Base-by-base conservation (phyloP, 345 rosid species). In the Moricandia arvensis region DNA sequence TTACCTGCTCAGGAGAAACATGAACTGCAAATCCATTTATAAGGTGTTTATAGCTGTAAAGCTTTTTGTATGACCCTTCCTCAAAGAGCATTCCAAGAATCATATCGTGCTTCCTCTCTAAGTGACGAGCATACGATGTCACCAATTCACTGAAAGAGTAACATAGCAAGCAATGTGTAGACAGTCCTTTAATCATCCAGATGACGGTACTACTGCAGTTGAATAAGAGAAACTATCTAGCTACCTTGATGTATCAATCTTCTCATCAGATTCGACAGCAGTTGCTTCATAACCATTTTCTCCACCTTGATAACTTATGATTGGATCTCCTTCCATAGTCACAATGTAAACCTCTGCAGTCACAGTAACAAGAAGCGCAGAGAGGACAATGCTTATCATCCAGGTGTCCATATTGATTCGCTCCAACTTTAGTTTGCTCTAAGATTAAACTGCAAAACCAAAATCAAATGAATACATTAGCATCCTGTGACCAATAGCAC, bases 11-110 rank as follows among this genome's bases (percentile, higher is more conserved):
- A 54, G 93, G 89, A 27, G 97, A 79, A 51, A 87, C 53, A 84
- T 93, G 96, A 82, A 81, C 96, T 33, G 99, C 85, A 82, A 96
- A 96, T 41, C 99, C 99, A 76, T 96, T 96, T 73, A 96, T 91
- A 75, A 96, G 91, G 75, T 96, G 99, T 63, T 88, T 84, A 80
- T 96, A 96, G 83, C 99, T 96, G 87, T 96, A 96, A 72, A 96
- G 83, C 73, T 96, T 96, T 82, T 85, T 83, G 81, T 91, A 96
- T 63, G 86, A 86, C 67, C 94, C 98, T 66, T 58, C 83, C 61
- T 88, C 88, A 81, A 93, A 96, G 66, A 93, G 83, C 85, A 84
- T 71, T n/a, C 86, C 97, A 55, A 96, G 96, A 75, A 96, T 93
- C 87, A 84, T 85, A 76, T 96, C 96, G 80, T 96, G 99, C 81